Evolutionary conservation across 768 basidiomycete species (phyloP), one percentile per base, ranked within the genome.

Genomic region (Suillus subaureus): DNA sequence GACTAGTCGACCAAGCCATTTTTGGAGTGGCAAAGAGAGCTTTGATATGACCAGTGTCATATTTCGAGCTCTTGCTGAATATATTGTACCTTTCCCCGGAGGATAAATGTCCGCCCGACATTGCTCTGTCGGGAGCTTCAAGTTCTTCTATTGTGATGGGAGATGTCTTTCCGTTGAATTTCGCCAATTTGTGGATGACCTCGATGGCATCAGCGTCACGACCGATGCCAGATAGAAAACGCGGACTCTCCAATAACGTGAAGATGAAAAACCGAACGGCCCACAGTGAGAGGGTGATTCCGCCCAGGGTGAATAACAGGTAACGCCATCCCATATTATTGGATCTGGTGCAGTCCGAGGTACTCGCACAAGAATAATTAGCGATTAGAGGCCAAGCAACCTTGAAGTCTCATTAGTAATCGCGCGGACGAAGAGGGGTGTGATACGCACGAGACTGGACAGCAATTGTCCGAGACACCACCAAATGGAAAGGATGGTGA

Each of bases 321-420:
- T 88, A 88, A 35, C 88, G 78, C 87, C 88, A 89, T 28, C 88
- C 87, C 87, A 86, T 88, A 68, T 88, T 89, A 23, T 83, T 68
- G 3, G 78, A 72, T 57, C 77, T 80, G 43, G 78, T 65, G 66
- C 85, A 85, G 4, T 76, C 69, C 7, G 64, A 65, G 0, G 75
- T 21, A 4, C 73, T 68, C 0, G 79, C 62, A 66, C 87, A 88
- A 7, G 87, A 85, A 66, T 83, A 82, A 67, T 85, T 84, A 16
- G 83, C 78, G 16, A 88, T 84, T 31, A 89, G 71, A 2, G 87
- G 85, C 87, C 87, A 88, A 0, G 87, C 86, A 66, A 89, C 70
- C 85, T 85, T 3, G 21, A 6, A 5, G 13, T 28, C 64, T 6
- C 55, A 40, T 23, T n/a, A 15, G 21, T 35, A 13, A 52, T 35